Percentiles rank a stretch among this genome's conserved stretches.
phyloP scores from a whole-genome alignment of 2,329 filamentous ascomycete species.

The Sporothrix dimorphospora region DNA sequence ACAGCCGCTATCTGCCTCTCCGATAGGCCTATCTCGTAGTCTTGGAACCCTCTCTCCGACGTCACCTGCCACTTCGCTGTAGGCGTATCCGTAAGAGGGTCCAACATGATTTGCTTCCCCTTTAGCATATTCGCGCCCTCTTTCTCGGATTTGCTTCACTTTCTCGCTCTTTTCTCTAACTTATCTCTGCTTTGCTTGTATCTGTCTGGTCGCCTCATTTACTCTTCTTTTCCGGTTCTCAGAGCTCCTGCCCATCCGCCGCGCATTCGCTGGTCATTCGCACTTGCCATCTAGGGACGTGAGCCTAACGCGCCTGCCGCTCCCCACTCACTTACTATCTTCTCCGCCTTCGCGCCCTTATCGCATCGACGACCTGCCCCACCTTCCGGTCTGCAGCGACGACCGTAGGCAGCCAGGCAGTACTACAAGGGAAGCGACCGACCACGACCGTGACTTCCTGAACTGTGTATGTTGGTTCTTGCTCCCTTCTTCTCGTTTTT shows the following conservation, averaged over 20 bases:
- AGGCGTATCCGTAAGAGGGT: slow-evolving; percentile 19
- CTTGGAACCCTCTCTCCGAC: slow-evolving; percentile 23
- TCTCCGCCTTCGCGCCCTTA: slow-evolving; percentile 15
- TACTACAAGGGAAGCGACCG: background rate
- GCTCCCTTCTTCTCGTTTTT: background rate
- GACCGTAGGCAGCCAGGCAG: slow-evolving; percentile 20
- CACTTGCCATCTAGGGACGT: background rate
- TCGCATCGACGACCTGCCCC: slow-evolving; percentile 24
- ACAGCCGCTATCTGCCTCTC: slow-evolving; percentile 21
- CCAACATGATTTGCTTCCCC: slow-evolving; percentile 6
- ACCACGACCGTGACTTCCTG: slow-evolving; percentile 6
- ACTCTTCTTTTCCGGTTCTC: background rate
- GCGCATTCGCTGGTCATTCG: background rate
- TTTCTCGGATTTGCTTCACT: background rate
- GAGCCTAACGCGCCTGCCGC: slow-evolving; percentile 11
- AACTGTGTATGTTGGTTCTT: slow-evolving; percentile 19
- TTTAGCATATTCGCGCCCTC: slow-evolving; percentile 15
- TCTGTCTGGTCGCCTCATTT: background rate
- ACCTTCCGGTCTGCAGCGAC: slow-evolving; percentile 19
- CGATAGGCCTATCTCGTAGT: slow-evolving; percentile 30
- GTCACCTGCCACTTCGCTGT: slow-evolving; percentile 29
- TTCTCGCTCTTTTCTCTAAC: slow-evolving; percentile 1
- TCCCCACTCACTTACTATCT: slow-evolving; percentile 11
- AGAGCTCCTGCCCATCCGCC: background rate
- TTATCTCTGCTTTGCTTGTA: background rate